Evolutionary conservation across 2,329 filamentous ascomycete species (phyloP), one percentile per base, ranked within the genome.

Genomic region (Colletotrichum sp.): DNA sequence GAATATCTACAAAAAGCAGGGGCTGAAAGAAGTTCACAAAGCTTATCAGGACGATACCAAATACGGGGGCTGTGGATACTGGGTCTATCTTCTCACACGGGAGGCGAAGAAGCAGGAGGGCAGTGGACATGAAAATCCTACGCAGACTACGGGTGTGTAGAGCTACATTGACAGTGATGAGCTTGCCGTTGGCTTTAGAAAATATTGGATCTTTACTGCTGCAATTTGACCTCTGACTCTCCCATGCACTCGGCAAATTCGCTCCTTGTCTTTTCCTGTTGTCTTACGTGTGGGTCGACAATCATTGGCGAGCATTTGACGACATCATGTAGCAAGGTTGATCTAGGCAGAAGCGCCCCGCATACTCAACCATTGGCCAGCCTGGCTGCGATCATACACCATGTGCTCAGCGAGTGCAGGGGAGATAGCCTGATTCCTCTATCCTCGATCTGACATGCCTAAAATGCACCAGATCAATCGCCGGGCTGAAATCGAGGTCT

Each of bases 1-100:
- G 26, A 78, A 78, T 13, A 57, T 81, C 8, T 82, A 82, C 57
- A 74, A 75, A 55, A 77, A 77, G 18, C 74, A 79, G 30, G 80
- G 82, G 3, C 82, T 83, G 71, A 77, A 72, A 13, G 75, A 79
- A 36, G 71, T 79, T 5, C 69, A 79, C 5, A 71, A 77, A n/a
- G 71, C 80, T 9, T 74, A 81, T 16, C 81, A 81, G 68, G 81
- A 83, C 68, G 81, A 81, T 64, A 44, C 39, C 24, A 72, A 68
- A n/a, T 72, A 66, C 16, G 63, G 72, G 12, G 72, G 72, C 5
- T 4, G 18, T 26, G 72, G 68, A 16, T 75, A 75, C 39, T 52
- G 48, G 55, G 72, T 75, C 22, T 67, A 71, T 18, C 26, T 75
- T 12, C 10, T 75, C 13, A 72, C 32, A 2, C 67, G 67, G 8